phyloP scores from a whole-genome alignment of 192 early-diverging fungal species.

The Backusella luteola region DNA sequence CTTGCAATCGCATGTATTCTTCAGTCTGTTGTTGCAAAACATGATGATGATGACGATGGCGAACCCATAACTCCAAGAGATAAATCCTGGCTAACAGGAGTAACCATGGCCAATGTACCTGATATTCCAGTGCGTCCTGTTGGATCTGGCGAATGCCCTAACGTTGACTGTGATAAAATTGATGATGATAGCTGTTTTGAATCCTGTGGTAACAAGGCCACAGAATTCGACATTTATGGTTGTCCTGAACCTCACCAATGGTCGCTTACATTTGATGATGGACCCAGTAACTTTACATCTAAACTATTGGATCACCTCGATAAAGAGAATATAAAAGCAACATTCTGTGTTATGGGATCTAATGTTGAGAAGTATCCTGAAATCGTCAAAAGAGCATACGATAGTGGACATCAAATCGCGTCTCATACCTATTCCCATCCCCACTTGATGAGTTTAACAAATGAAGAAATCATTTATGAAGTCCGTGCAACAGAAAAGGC shows the following conservation, averaged over 20 bases:
- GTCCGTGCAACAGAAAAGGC: constrained; percentile 47
- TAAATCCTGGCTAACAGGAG: neutral
- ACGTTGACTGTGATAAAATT: constrained; percentile 24
- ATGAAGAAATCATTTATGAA: constrained; percentile 40
- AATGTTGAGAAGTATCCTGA: constrained; percentile 48
- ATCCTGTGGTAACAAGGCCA: constrained; percentile 29
- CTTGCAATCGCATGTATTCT: neutral
- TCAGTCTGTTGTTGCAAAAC: neutral
- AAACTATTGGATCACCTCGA: constrained; percentile 54
- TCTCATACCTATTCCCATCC: constrained; percentile 54
- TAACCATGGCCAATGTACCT: neutral
- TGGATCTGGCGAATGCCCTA: constrained; percentile 26
- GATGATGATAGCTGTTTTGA: constrained; percentile 34
- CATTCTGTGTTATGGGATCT: constrained; percentile 68
- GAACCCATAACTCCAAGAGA: neutral
- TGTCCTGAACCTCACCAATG: constrained; percentile 22
- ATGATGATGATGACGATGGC: neutral
- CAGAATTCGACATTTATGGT: constrained; percentile 25
- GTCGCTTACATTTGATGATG: constrained; percentile 59
- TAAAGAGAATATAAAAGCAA: constrained; percentile 55
- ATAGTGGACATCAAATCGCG: constrained; percentile 62
- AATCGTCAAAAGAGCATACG: constrained; percentile 44
- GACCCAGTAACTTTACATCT: constrained; percentile 52
- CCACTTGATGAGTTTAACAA: constrained; percentile 45
- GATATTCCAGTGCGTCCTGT: constrained; percentile 19